Conservation (phyloP, 1,284 basidiomycete species). For the Sutorius eximius region DNA sequence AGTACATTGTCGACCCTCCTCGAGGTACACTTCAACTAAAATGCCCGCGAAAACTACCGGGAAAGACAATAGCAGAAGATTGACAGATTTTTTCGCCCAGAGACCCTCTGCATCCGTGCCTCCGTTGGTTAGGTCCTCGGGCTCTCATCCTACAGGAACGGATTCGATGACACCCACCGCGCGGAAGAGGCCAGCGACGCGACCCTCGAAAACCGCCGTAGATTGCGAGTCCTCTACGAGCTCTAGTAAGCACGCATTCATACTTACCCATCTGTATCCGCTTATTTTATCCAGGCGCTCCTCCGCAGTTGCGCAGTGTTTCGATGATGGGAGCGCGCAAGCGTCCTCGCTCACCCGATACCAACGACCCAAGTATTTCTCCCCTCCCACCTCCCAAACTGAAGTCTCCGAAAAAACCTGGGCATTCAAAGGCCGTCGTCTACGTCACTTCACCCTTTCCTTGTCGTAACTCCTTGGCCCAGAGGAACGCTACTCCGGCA, state of each 20-base stretch:
- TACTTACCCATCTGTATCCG: not conserved
- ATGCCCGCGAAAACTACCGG: constrained; percentile 21
- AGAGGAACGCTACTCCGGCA: not conserved
- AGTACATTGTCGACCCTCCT: constrained; percentile 4
- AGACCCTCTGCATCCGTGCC: constrained; percentile 4
- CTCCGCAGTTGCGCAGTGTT: constrained; percentile 7
- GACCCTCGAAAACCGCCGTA: constrained; percentile 3
- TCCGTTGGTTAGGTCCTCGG: constrained; percentile 3
- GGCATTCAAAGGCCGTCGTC: constrained; percentile 3
- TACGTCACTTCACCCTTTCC: constrained; percentile 12
- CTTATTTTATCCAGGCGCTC: constrained; percentile 17
- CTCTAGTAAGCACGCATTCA: constrained; percentile 10
- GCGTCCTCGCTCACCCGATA: constrained; percentile 31
- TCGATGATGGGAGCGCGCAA: constrained; percentile 25
- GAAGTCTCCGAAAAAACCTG: constrained; percentile 15
- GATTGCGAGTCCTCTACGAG: not conserved
- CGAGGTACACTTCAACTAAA: constrained; percentile 4
- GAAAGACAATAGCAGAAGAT: constrained; percentile 20
- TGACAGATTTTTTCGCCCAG: constrained; percentile 33
- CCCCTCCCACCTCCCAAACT: constrained; percentile 10
- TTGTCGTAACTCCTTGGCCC: constrained; percentile 8
- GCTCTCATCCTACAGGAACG: not conserved
- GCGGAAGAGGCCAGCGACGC: constrained; percentile 16
- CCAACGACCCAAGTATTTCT: not conserved
- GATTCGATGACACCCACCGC: constrained; percentile 1